Conservation (phyloP, 2,329 filamentous ascomycete genomes). For the Aspergillus sergii region DNA sequence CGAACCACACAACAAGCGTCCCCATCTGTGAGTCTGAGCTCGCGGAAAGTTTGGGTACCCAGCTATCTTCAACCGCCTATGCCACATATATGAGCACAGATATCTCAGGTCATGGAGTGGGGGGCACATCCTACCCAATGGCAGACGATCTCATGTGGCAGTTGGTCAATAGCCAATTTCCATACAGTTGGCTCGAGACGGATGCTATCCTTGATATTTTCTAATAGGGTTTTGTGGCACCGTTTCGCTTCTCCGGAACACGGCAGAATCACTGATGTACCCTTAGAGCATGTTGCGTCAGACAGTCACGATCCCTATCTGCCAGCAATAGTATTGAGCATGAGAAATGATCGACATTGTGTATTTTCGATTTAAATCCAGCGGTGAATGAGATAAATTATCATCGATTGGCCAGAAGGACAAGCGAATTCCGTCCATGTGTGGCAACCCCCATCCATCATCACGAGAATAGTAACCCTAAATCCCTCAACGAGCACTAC, state of each 20-base stretch:
- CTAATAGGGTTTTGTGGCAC: not conserved
- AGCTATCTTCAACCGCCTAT: not conserved
- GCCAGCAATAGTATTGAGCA: not conserved
- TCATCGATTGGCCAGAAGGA: not conserved
- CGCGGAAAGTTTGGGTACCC: too few species aligned
- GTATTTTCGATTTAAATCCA: not conserved
- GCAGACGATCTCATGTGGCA: slow-evolving; percentile 26
- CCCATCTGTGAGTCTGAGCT: not conserved
- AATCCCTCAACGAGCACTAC: not conserved
- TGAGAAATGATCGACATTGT: not conserved
- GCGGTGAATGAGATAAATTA: not conserved
- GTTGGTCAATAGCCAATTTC: slow-evolving; percentile 25
- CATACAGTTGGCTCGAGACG: slow-evolving; percentile 17
- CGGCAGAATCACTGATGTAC: not conserved
- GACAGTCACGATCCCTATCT: not conserved
- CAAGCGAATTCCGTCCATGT: not conserved
- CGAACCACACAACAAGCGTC: not conserved
- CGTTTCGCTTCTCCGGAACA: not conserved
- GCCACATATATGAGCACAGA: not conserved
- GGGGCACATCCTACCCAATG: not conserved
- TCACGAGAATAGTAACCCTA: not conserved
- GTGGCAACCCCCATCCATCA: not conserved
- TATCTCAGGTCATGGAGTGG: not conserved
- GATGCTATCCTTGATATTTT: not conserved
- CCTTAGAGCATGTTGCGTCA: not conserved